Evolutionary conservation across 805 yeast genomes (phyloP).

Genomic region (Candida broadrunensis): DNA sequence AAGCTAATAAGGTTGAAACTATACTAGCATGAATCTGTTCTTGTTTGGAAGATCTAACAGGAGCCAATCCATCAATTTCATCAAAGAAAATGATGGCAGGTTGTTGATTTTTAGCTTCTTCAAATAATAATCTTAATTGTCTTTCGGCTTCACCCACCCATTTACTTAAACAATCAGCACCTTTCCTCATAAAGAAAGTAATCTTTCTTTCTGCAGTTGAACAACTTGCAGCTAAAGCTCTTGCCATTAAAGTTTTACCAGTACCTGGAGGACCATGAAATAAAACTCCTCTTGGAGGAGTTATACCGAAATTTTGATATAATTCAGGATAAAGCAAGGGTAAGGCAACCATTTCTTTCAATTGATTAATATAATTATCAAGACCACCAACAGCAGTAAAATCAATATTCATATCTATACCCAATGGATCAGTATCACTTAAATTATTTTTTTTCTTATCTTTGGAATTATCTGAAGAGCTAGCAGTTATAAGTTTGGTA

Average conservation of each 20-base stretch:
- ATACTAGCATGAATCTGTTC: conserved; percentile 98
- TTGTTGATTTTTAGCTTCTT: conserved; percentile 94
- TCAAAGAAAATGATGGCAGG: conserved; percentile 96
- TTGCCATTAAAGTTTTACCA: conserved; percentile 96
- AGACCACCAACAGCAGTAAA: conserved; percentile 88
- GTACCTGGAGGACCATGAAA: conserved; percentile 99
- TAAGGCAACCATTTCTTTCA: conserved; percentile 94
- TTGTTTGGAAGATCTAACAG: conserved; percentile 94
- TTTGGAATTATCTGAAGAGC: conserved; percentile 38
- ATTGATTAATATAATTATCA: conserved; percentile 83
- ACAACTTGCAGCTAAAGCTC: conserved; percentile 95
- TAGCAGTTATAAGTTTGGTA: conserved; percentile 31
- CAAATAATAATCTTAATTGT: conserved; percentile 84
- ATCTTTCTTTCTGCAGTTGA: conserved; percentile 81
- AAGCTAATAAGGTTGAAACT: conserved; percentile 88
- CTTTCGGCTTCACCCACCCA: conserved; percentile 99
- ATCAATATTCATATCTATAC: conserved; percentile 82
- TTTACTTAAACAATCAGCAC: conserved; percentile 94
- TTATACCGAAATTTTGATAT: conserved; percentile 81
- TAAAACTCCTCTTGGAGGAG: conserved; percentile 96
- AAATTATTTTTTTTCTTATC: conserved; percentile 55
- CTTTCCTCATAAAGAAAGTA: conserved; percentile 96
- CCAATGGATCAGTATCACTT: conserved; percentile 92
- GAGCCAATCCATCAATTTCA: conserved; percentile 97
- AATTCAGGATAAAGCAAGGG: conserved; percentile 93